phyloP scores from a whole-genome alignment of 2,329 filamentous ascomycete genomes.

The Pyrenophora tritici-repentis region DNA sequence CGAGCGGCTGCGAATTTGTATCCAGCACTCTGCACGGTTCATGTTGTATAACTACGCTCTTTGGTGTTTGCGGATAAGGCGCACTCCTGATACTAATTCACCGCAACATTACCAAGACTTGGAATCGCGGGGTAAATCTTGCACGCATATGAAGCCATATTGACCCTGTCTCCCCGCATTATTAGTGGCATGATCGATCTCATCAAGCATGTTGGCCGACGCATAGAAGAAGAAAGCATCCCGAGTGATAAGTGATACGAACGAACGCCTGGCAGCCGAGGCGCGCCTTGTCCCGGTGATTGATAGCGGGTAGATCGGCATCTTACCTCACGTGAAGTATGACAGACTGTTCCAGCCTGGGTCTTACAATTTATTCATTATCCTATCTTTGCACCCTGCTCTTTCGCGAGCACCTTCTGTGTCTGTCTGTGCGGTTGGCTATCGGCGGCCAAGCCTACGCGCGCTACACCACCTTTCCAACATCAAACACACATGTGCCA shows the following conservation, averaged over 20 bases:
- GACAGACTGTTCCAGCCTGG: constrained; percentile 2
- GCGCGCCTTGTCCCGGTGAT: background rate
- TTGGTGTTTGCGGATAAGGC: constrained; percentile 19
- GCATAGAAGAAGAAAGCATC: background rate
- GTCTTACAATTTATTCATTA: constrained; percentile 2
- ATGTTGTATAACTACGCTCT: constrained; percentile 5
- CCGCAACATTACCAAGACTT: constrained; percentile 7
- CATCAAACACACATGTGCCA: background rate
- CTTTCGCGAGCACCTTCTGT: background rate
- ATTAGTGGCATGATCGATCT: background rate
- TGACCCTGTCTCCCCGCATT: background rate
- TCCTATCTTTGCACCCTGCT: background rate
- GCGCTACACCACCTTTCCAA: constrained; percentile 5
- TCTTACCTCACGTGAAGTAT: constrained; percentile 4
- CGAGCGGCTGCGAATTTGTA: too few species aligned
- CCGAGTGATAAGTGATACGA: background rate
- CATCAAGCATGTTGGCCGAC: constrained; percentile 1
- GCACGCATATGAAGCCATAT: constrained; percentile 1
- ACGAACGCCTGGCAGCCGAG: background rate
- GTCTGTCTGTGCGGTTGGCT: background rate
- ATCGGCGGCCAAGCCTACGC: background rate
- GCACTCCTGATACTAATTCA: constrained; percentile 9
- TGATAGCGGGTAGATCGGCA: constrained; percentile 15
- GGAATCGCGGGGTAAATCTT: constrained; percentile 11
- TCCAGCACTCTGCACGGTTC: background rate